phyloP scores from a whole-genome alignment of 2,329 filamentous ascomycete species.

The Didymosphaeria variabile region DNA sequence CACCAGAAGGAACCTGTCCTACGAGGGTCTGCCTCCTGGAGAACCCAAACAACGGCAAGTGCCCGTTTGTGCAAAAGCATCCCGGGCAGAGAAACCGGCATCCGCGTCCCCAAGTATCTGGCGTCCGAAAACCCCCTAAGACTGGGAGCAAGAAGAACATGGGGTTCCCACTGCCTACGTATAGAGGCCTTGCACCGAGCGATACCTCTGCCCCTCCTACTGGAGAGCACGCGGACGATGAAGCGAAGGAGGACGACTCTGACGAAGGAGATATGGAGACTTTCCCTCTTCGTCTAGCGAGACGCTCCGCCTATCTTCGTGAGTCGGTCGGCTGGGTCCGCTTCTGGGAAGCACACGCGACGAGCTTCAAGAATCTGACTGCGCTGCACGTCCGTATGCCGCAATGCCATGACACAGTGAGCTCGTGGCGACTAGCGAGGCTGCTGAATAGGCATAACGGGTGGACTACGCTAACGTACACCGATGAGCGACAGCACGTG shows the following conservation, averaged over 20 bases:
- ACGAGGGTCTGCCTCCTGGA: slow-evolving; percentile 20
- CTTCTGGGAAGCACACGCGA: slow-evolving; percentile 34
- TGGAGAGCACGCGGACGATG: slow-evolving; percentile 26
- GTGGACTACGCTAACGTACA: slow-evolving; percentile 30
- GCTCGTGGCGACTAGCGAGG: slow-evolving; percentile 27
- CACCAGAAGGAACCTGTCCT: slow-evolving; percentile 22
- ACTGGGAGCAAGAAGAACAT: slow-evolving; percentile 24
- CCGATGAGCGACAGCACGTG: slow-evolving; percentile 30
- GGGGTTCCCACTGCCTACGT: slow-evolving; percentile 5
- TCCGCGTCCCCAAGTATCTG: slow-evolving; percentile 5
- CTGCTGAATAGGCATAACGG: slow-evolving; percentile 25
- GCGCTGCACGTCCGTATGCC: slow-evolving; percentile 37
- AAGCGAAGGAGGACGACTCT: slow-evolving; percentile 21
- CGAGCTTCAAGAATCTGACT: slow-evolving; percentile 24
- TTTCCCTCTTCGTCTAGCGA: slow-evolving; percentile 24
- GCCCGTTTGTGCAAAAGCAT: slow-evolving; percentile 17
- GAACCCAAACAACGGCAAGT: neutral
- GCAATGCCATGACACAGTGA: slow-evolving; percentile 25
- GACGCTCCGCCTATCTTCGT: slow-evolving; percentile 28
- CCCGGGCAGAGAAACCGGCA: slow-evolving; percentile 9
- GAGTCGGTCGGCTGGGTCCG: slow-evolving; percentile 38
- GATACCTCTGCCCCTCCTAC: slow-evolving; percentile 18
- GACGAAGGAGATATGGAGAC: slow-evolving; percentile 14
- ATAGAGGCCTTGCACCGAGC: slow-evolving; percentile 19
- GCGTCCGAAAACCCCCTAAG: slow-evolving; percentile 11